Evolutionary conservation across 2,329 filamentous ascomycete species (phyloP).

Genomic region (Ophiocordyceps unilateralis): DNA sequence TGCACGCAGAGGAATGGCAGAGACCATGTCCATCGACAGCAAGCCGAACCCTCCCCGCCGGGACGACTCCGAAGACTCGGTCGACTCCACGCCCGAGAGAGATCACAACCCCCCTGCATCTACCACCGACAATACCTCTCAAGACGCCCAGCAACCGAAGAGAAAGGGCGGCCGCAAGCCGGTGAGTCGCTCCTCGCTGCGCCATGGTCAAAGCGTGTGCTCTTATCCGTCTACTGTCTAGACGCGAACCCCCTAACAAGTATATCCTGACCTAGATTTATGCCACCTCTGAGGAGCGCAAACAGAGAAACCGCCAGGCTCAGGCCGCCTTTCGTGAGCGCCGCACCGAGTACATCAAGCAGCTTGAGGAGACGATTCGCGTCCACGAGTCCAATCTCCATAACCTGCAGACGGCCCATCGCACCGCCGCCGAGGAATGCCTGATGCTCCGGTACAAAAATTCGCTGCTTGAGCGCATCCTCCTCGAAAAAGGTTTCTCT

Average conservation of each 20-base stretch:
- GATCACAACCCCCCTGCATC: constrained; percentile 23
- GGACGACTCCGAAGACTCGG: constrained; percentile 45
- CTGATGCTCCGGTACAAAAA: constrained; percentile 98
- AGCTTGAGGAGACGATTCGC: constrained; percentile 92
- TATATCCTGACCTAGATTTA: constrained; percentile 52
- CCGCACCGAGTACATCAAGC: constrained; percentile 97
- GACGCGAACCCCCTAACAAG: not conserved
- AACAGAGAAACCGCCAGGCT: constrained; percentile 92
- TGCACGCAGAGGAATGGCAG: constrained; percentile 35
- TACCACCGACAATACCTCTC: constrained; percentile 17
- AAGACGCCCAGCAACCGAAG: constrained; percentile 57
- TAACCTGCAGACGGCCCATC: constrained; percentile 83
- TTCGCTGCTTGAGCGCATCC: constrained; percentile 82
- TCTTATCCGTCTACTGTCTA: not conserved
- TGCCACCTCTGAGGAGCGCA: constrained; percentile 94
- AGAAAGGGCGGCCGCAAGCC: constrained; percentile 95
- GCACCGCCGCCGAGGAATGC: constrained; percentile 88
- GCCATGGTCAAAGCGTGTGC: not conserved
- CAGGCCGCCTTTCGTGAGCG: constrained; percentile 95
- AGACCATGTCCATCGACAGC: constrained; percentile 47
- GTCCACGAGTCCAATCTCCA: constrained; percentile 90
- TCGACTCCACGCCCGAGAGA: constrained; percentile 41
- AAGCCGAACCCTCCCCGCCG: constrained; percentile 21
- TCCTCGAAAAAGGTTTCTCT: constrained; percentile 73
- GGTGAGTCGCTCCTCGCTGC: constrained; percentile 38